A percentile compares a stretch with the other conserved stretches of the same genome.
phyloP scores from a whole-genome alignment of 495 filamentous ascomycete genomes.

The Lasiosphaeris hirsuta region DNA sequence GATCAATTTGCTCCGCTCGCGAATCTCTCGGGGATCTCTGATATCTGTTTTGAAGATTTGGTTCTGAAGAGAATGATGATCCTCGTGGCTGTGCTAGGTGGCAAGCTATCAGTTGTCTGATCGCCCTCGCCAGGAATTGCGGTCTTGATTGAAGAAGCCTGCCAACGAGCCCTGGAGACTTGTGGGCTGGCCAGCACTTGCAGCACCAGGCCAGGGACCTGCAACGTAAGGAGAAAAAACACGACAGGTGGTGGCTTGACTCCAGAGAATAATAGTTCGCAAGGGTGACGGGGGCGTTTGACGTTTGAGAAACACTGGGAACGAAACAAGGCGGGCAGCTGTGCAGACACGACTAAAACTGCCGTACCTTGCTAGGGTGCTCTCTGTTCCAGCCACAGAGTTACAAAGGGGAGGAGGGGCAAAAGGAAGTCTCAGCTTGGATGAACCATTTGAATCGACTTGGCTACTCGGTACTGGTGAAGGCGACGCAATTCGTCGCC shows the following conservation, averaged over 20 bases:
- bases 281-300: background rate
- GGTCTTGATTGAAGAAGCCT: background rate
- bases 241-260: background rate
- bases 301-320: slow-evolving; percentile 2
- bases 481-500: too few relatives aligned
- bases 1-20: background rate
- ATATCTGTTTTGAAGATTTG: too few relatives aligned
- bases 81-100: slow-evolving; percentile 1
- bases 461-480: too few relatives aligned
- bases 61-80: background rate
- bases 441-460: too few relatives aligned
- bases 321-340: background rate
- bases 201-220: background rate
- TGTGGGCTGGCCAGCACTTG: background rate
- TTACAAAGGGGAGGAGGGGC: too few relatives aligned
- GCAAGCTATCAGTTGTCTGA: background rate
- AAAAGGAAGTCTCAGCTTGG: too few relatives aligned
- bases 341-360: background rate
- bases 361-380: too few relatives aligned
- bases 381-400: background rate
- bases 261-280: background rate
- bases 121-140: background rate
- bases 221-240: too few relatives aligned
- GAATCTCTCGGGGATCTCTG: background rate
- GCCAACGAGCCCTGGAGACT: background rate